Evolutionary conservation across 1,284 basidiomycete species (phyloP), one percentile per base, ranked within the genome.

Genomic region (Pascua sp.): DNA sequence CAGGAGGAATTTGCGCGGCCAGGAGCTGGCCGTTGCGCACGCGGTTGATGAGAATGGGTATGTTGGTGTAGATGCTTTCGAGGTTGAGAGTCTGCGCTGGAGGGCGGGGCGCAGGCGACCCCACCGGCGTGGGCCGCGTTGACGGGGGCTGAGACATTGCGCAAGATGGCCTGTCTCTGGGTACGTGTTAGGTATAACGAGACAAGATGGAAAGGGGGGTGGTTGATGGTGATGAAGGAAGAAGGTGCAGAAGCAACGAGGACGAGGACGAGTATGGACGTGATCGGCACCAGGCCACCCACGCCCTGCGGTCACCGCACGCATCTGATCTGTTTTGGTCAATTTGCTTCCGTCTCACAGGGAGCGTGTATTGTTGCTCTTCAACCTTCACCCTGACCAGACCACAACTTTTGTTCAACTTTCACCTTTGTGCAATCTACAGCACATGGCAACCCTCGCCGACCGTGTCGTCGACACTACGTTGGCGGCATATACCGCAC

Each of bases 401-500:
- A 32, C 7, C 24, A 32, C 24, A 32, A 32, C 24, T 32, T 32
- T 32, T 3, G 3, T 32, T 32, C 24, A 32, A 32, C 24, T 11
- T 12, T 36, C 4, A 18, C 11, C 18, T 8, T 24, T n/a, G 18
- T 12, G 45, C 17, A 32, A 10, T 12, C 18, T 11, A 12, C 44
- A n/a, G 18, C 15, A 1, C 17, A 49, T 42, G 48, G 42, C 40
- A 3, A 12, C 48, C 37, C 51, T 49, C 16, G 42, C 54, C 39
- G 55, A 64, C 9, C 4, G 17, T 0, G 60, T 64, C n/a, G 62
- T 53, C 2, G 8, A 24, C 0, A 47, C 53, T 5, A 40, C 56
- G 8, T 53, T 53, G 4, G 49, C 39, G 4, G 52, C 57, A 1
- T 78, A 77, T 52, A 55, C 64, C 2, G 17, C 64, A 0, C 64